Evolutionary conservation across 176 grass and related monocot species (phyloP), one percentile per base, ranked within the genome.

Genomic region (Aegilops longissima): DNA sequence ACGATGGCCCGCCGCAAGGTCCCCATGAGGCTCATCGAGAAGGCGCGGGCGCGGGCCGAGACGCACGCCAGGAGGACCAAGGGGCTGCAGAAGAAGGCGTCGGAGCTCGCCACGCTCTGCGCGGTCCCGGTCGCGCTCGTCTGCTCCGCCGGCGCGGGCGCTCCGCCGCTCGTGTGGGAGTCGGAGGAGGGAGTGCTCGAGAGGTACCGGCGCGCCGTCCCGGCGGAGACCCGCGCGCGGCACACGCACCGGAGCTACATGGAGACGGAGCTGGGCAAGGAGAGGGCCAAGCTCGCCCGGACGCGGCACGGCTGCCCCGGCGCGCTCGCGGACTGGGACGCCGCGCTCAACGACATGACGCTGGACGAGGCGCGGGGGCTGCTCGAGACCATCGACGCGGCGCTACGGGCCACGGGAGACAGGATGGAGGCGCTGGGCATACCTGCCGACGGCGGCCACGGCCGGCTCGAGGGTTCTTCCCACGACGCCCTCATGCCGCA

Each of bases 71-170:
- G 30, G 87, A 58, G 87, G 21, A 56, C 38, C 76, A 44, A 40
- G 33, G 31, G 42, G 20, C 59, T 89, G 4, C 66, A 1, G 59
- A 75, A 67, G 40, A 88, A 73, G 81, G 81, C 81, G 29, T 0
- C 3, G 1, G 75, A 88, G 68, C 87, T 89, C 56, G 12, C 66
- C 11, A 7, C 35, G 10, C 81, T 89, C 39, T 89, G 87, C 81
- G 66, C 29, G 21, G 66, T 84, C 54, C 75, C 58, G 1, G 82
- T 89, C n/a, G 87, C 76, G 67, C 6, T 85, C 39, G 76, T 89
- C 67, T 79, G 45, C 44, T 47, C 44, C 31, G 56, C 2, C 27
- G 35, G 8, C 35, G 13, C 1, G 16, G 58, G 39, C 29, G 80
- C 56, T 21, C 56, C 40, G 5, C 9, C 58, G 30, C 75, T 42